Conservation (phyloP, 2,329 filamentous ascomycete genomes). For the Aspergillus melleus region DNA sequence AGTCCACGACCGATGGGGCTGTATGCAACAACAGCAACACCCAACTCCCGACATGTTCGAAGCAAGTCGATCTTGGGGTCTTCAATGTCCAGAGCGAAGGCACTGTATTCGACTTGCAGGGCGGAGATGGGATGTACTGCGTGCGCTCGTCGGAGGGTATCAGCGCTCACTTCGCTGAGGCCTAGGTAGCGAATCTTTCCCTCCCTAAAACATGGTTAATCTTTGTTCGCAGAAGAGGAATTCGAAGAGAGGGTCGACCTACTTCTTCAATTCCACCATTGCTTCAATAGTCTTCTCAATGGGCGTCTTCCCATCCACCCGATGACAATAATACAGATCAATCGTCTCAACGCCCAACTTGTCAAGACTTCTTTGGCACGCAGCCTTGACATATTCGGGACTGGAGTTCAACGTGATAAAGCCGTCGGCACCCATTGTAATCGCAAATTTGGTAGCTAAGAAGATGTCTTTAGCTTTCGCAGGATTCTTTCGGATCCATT, state of each 20-base stretch:
- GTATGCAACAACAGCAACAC: constrained; percentile 58
- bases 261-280: constrained; percentile 46
- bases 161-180: constrained; percentile 46
- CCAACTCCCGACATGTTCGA: constrained; percentile 58
- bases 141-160: constrained; percentile 51
- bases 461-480: constrained; percentile 43
- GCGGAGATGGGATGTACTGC: constrained; percentile 50
- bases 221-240: not conserved
- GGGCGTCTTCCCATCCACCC: constrained; percentile 44
- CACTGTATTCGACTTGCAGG: constrained; percentile 54
- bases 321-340: constrained; percentile 49
- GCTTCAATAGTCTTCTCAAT: constrained; percentile 47
- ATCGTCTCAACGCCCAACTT: constrained; percentile 40
- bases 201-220: constrained; percentile 18
- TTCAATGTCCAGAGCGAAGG: constrained; percentile 52
- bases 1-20: constrained; percentile 62
- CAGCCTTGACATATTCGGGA: constrained; percentile 36
- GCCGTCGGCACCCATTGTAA: constrained; percentile 17
- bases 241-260: not conserved
- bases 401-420: constrained; percentile 31
- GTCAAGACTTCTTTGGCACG: constrained; percentile 37
- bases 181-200: constrained; percentile 55
- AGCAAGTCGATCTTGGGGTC: constrained; percentile 50
- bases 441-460: constrained; percentile 42
- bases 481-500: constrained; percentile 41